Evolutionary conservation across 495 filamentous ascomycete species (phyloP).

Genomic region (Daldinia bambusicola): DNA sequence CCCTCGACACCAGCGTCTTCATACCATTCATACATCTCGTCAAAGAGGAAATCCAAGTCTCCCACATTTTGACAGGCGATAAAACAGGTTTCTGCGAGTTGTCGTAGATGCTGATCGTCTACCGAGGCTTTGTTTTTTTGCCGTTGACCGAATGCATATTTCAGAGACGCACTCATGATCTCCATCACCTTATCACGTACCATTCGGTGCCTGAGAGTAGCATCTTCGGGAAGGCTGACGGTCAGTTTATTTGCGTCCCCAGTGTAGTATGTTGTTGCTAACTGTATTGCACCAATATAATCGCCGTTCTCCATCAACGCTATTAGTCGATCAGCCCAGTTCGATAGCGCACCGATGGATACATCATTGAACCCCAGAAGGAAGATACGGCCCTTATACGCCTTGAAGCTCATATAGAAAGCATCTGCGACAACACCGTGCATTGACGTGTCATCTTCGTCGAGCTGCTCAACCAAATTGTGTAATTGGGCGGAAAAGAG

Average conservation of each 20-base stretch:
- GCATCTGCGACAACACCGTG: conserved; percentile 97
- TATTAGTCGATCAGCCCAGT: conserved; percentile 98
- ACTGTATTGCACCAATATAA: conserved; percentile 86
- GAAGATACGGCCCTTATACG: conserved; percentile 94
- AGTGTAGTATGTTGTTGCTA: conserved; percentile 91
- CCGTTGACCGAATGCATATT: conserved; percentile 80
- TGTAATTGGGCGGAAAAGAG: conserved; percentile 86
- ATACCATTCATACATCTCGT: conserved; percentile 88
- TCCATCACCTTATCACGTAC: conserved; percentile 90
- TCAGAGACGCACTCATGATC: conserved; percentile 93
- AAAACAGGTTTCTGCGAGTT: conserved; percentile 86
- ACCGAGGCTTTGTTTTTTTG: conserved; percentile 62
- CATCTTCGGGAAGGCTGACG: conserved; percentile 90
- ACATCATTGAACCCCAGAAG: conserved; percentile 90
- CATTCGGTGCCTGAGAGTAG: conserved; percentile 76
- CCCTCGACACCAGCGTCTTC: conserved; percentile 77
- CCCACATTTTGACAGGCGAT: conserved; percentile 79
- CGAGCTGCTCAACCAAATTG: conserved; percentile 83
- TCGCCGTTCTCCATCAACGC: conserved; percentile 96
- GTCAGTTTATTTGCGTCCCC: conserved; percentile 91
- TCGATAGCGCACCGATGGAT: conserved; percentile 88
- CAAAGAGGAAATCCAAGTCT: conserved; percentile 85
- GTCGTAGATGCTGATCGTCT: conserved; percentile 71
- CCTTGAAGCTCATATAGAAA: conserved; percentile 95
- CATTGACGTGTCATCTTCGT: conserved; percentile 88